phyloP scores from a whole-genome alignment of 192 early-diverging fungal species.

The Rhizoclosmatium sp. region DNA sequence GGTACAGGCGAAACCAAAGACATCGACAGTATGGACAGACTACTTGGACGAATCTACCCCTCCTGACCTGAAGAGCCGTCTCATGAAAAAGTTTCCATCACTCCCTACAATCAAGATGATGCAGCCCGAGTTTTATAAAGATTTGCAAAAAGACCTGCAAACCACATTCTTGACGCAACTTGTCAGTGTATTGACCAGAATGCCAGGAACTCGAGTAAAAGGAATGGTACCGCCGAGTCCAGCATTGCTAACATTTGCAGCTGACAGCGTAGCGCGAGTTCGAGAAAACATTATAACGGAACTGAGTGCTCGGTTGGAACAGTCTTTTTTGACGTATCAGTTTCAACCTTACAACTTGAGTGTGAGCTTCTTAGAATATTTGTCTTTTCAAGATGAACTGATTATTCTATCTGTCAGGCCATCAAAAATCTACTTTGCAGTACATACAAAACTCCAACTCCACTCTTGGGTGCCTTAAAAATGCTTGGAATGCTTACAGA shows the following conservation, averaged over 20 bases:
- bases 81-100: background rate
- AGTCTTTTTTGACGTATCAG: slow-evolving; percentile 1
- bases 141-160: background rate
- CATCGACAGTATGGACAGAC: background rate
- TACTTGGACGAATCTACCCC: background rate
- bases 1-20: slow-evolving; percentile 4
- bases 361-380: too few species aligned
- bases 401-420: background rate
- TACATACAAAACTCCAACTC: background rate
- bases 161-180: background rate
- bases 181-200: background rate
- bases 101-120: background rate
- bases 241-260: slow-evolving; percentile 4
- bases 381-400: too few species aligned
- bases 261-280: background rate
- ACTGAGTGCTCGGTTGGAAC: background rate
- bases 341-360: slow-evolving; percentile 12
- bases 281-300: background rate
- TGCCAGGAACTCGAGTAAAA: too few species aligned
- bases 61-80: background rate
- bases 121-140: slow-evolving; percentile 1
- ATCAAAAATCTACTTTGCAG: background rate
- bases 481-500: slow-evolving; percentile 13
- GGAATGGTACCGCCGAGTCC: background rate
- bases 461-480: background rate